Evolutionary conservation across 2,329 filamentous ascomycete genomes (phyloP).

Genomic region (Trichophyton equinum): DNA sequence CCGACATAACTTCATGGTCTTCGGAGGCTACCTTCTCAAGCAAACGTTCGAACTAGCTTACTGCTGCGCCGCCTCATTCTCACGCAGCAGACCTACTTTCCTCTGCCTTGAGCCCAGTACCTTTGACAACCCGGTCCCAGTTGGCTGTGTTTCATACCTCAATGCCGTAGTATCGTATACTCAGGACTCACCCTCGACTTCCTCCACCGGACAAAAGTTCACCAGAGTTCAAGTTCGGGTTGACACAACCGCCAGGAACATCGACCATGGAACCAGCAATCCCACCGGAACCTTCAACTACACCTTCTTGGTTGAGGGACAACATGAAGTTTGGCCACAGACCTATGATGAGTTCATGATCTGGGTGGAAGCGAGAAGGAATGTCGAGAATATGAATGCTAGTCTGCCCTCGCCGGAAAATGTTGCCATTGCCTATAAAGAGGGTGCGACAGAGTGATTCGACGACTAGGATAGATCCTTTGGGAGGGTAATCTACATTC

Average conservation of each 20-base stretch:
- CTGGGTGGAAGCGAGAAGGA: conserved; percentile 48
- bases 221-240: conserved; percentile 58
- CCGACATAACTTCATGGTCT: conserved; percentile 65
- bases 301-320: conserved; percentile 54
- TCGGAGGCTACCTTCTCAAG: conserved; percentile 61
- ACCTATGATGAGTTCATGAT: conserved; percentile 54
- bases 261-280: conserved; percentile 55
- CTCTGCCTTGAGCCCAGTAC: conserved; percentile 60
- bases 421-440: conserved; percentile 24
- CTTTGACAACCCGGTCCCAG: conserved; percentile 62
- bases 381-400: conserved; percentile 41
- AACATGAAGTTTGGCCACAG: conserved; percentile 53
- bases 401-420: conserved; percentile 23
- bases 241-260: conserved; percentile 58
- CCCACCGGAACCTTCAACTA: conserved; percentile 66
- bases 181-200: conserved; percentile 36
- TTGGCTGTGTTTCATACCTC: conserved; percentile 62
- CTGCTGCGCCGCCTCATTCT: conserved; percentile 59
- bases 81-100: conserved; percentile 57
- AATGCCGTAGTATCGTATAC: conserved; percentile 61
- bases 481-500: not conserved
- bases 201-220: conserved; percentile 31
- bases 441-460: conserved; percentile 28
- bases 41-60: conserved; percentile 66
- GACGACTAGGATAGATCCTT: not conserved